These are phyloP conservation scores for Cladophialophora exuberans DNA, from an alignment of 2,329 filamentous ascomycete genomes.

Conservation along the genomic window DNA sequence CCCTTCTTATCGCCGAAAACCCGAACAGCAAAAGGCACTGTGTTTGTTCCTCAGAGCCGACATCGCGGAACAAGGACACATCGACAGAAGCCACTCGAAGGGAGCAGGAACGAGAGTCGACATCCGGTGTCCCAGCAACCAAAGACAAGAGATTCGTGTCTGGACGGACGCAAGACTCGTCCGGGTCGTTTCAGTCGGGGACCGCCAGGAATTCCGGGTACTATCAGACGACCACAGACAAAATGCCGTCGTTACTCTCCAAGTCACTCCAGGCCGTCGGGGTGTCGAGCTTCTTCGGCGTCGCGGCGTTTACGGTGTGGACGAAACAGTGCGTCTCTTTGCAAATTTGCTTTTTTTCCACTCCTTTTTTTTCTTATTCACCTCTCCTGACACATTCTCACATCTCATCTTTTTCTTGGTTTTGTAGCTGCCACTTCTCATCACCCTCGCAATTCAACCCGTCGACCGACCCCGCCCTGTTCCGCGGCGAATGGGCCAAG, in stretches of 20 bases:
- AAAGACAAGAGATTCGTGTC: no score
- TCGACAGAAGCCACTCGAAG: no score
- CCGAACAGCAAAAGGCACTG: no score
- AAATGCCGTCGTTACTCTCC: conserved; percentile 21
- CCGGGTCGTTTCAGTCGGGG: no score
- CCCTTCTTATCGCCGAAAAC: no score
- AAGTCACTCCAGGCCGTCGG: conserved; percentile 47
- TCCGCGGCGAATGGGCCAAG: conserved; percentile 59
- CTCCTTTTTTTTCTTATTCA: background rate
- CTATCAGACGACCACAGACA: background rate
- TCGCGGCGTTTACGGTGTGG: conserved; percentile 56
- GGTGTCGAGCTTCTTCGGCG: conserved; percentile 52
- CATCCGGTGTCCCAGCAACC: no score
- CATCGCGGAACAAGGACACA: no score
- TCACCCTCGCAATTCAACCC: conserved; percentile 59
- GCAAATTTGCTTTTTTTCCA: background rate
- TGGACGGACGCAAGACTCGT: no score
- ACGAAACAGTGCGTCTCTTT: conserved; percentile 47
- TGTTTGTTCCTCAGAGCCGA: no score
- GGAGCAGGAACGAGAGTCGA: no score
- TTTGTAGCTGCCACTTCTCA: conserved; percentile 57
- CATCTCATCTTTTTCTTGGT: no score
- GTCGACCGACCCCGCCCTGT: conserved; percentile 65
- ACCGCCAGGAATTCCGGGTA: no score
- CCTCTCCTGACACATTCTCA: background rate